Evolutionary conservation across 768 basidiomycete species (phyloP).

Genomic region (Phlebiopsis gigantea): DNA sequence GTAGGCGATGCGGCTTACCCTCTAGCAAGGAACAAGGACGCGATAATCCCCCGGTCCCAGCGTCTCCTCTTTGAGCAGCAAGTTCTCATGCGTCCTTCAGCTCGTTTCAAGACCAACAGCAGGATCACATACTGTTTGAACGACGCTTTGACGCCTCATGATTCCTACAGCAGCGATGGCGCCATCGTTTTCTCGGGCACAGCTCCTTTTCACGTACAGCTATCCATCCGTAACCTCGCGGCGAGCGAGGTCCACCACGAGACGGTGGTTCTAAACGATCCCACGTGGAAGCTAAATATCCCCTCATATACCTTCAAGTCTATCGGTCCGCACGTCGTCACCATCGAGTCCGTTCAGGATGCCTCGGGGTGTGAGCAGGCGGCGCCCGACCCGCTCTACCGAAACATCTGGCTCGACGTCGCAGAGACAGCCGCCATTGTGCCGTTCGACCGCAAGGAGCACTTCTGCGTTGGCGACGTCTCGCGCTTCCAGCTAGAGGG

Average conservation of each 20-base stretch:
- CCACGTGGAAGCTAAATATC: constrained; percentile 67
- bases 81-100: constrained; percentile 75
- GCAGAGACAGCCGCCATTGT: constrained; percentile 93
- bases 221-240: constrained; percentile 74
- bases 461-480: constrained; percentile 88
- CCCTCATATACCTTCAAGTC: constrained; percentile 70
- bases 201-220: constrained; percentile 76
- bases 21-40: constrained; percentile 57
- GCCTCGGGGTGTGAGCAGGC: constrained; percentile 78
- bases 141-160: constrained; percentile 55
- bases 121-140: constrained; percentile 72
- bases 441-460: constrained; percentile 69
- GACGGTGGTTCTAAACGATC: constrained; percentile 42
- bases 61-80: constrained; percentile 82
- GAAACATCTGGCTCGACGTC: constrained; percentile 84
- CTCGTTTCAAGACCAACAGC: constrained; percentile 63
- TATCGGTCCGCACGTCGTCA: constrained; percentile 76
- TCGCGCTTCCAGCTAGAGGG: constrained; percentile 93
- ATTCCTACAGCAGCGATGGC: constrained; percentile 49
- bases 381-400: constrained; percentile 51
- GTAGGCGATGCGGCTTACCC: constrained; percentile 85
- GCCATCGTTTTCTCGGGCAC: constrained; percentile 71
- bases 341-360: constrained; percentile 75
- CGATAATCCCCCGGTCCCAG: constrained; percentile 61
- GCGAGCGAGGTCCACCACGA: constrained; percentile 58